Percentiles rank a stretch among this genome's conserved stretches.
These are phyloP conservation scores for Verticillium nubilum DNA, from an alignment of 2,329 filamentous ascomycete genomes.

Conservation along the genomic window DNA sequence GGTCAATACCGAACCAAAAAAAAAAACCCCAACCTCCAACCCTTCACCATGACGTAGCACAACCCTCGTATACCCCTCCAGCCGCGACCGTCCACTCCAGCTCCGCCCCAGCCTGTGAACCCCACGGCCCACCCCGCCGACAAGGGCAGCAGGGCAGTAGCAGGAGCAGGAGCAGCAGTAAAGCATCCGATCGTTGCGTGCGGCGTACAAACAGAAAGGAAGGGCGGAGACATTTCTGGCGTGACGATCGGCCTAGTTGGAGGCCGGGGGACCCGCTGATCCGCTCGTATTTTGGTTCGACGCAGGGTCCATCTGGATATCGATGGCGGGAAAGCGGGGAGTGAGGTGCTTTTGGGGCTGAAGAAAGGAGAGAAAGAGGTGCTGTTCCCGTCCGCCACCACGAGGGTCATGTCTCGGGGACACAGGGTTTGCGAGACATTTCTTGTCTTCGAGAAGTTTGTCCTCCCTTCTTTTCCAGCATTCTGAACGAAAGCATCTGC, in stretches of 20 bases:
- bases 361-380: background rate
- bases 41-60: conserved; percentile 9
- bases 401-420: background rate
- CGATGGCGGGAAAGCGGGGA: background rate
- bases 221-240: background rate
- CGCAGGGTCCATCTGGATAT: background rate
- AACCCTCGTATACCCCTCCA: conserved; percentile 8
- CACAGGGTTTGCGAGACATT: background rate
- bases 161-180: conserved; percentile 1
- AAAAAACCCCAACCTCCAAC: background rate
- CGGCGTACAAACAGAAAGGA: conserved; percentile 7
- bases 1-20: conserved; percentile 5
- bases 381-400: background rate
- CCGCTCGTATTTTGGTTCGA: background rate
- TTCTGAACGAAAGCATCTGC: background rate
- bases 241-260: background rate
- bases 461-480: background rate
- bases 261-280: background rate
- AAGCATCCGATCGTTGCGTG: conserved; percentile 5
- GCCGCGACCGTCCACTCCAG: background rate
- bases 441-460: background rate
- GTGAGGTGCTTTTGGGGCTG: background rate
- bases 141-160: no score
- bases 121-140: background rate
- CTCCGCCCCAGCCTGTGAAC: background rate